Evolutionary conservation across 805 yeast species (phyloP), one percentile per base, ranked within the genome.

Genomic region (Zygosaccharomyces siamensis): DNA sequence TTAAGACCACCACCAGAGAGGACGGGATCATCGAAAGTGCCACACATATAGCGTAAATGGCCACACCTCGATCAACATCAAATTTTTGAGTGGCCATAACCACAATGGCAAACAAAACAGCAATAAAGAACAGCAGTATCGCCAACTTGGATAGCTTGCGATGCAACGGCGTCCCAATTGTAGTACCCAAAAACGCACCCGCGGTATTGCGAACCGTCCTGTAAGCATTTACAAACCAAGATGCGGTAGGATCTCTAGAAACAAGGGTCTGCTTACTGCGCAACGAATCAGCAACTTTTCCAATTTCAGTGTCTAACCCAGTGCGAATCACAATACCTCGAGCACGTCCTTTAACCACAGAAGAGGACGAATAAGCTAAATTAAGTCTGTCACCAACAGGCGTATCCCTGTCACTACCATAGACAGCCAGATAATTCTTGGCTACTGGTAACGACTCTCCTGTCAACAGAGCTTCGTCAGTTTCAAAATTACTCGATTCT

Each of bases 11-110:
- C 1, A 98, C 99, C 57, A 93, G 77, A 38, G 99, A 98, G 65
- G 95, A 98, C 1, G 99, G 99, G 59, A 93, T 93, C 39, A 98
- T 98, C 40, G 99, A 98, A 21, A 93, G 96, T 1, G 99, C 99
- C 42, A 86, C 90, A 70, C 95, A 88, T 60, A 89, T 83, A 23
- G 96, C 96, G 62, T 88, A 88, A 43, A 88, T 81, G 11, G 95
- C 95, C 32, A 88, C 93, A 57, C 87, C 89, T 48, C 75, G 78
- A 55, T 79, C 81, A n/a, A 88, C 95, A 10, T 71, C 60, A 66
- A 87, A 81, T 51, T 77, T 77, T 67, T 88, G 95, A 7, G 93
- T 80, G 2, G 83, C 95, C 95, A 88, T 84, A 3, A 86, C 95
- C 16, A 89, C 80, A 49, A 89, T 81, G 1, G 96, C 96, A 61